These are phyloP conservation scores for Fraxinus albicans DNA, from an alignment of 305 asterid species.

Conservation along the genomic window DNA sequence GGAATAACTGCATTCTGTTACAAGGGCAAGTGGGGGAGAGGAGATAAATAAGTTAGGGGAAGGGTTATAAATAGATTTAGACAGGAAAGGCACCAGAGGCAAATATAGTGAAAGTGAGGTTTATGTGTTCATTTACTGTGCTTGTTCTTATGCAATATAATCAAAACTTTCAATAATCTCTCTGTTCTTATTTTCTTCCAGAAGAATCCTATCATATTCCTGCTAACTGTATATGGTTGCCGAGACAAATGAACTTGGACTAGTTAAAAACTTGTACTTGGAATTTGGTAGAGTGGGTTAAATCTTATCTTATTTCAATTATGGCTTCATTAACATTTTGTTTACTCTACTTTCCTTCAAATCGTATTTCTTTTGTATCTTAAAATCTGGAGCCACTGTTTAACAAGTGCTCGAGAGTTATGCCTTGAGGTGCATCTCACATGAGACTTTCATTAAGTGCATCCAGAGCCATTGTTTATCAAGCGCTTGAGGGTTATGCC, in stretches of 20 bases:
- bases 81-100: too few relatives aligned
- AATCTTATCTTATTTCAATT: conserved; percentile 13
- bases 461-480: not conserved
- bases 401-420: not conserved
- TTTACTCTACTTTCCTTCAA: not conserved
- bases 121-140: too few relatives aligned
- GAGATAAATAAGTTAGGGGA: too few relatives aligned
- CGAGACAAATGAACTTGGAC: not conserved
- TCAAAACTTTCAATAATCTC: too few relatives aligned
- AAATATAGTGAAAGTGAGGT: too few relatives aligned
- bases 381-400: not conserved
- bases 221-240: not conserved
- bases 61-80: too few relatives aligned
- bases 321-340: conserved; percentile 11
- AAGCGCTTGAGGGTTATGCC: not conserved
- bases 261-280: not conserved
- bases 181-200: too few relatives aligned
- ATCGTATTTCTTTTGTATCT: conserved; percentile 2
- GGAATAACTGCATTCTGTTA: too few relatives aligned
- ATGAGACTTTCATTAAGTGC: not conserved
- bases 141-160: too few relatives aligned
- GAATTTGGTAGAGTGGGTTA: conserved; percentile 1
- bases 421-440: not conserved
- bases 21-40: too few relatives aligned
- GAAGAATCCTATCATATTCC: not conserved